These are phyloP conservation scores for Ganoderma lingzhi DNA, from an alignment of 1,284 basidiomycete species.

Conservation along the genomic window DNA sequence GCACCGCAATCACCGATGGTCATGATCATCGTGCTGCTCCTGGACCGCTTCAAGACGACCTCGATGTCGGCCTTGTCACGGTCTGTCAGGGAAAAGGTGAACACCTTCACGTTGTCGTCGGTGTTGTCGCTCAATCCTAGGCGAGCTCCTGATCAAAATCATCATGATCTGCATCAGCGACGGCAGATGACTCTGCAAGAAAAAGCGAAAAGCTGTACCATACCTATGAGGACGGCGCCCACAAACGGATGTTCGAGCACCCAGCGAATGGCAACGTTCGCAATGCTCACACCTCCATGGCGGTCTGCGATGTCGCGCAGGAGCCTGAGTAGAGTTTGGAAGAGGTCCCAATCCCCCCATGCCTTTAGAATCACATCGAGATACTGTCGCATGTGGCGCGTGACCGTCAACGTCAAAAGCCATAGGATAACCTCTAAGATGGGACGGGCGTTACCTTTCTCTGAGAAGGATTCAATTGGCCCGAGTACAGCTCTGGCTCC, in stretches of 20 bases:
- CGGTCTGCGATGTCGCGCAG: constrained; percentile 69
- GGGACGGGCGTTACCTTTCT: constrained; percentile 59
- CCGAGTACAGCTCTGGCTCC: constrained; percentile 73
- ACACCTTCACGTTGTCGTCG: constrained; percentile 69
- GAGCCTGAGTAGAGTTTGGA: constrained; percentile 66
- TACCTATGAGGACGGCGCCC: constrained; percentile 79
- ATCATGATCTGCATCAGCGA: constrained; percentile 15
- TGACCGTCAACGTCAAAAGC: constrained; percentile 1
- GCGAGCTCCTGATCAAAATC: constrained; percentile 59
- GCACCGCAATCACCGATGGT: constrained; percentile 81
- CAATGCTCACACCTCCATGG: constrained; percentile 68
- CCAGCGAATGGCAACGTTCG: constrained; percentile 81
- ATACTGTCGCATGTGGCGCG: constrained; percentile 55
- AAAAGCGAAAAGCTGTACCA: constrained; percentile 28
- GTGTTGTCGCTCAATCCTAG: constrained; percentile 75
- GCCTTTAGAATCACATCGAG: constrained; percentile 78
- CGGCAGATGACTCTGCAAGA: background rate
- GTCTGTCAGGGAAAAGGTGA: constrained; percentile 60
- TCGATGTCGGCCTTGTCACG: constrained; percentile 68
- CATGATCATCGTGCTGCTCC: constrained; percentile 64
- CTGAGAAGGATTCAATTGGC: constrained; percentile 72
- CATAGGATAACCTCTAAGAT: background rate
- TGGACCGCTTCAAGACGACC: constrained; percentile 61
- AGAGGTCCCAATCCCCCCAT: constrained; percentile 78
- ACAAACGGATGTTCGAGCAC: constrained; percentile 79